Conservation (phyloP, 2,329 filamentous ascomycete species). For the Grosmannia clavigera region DNA sequence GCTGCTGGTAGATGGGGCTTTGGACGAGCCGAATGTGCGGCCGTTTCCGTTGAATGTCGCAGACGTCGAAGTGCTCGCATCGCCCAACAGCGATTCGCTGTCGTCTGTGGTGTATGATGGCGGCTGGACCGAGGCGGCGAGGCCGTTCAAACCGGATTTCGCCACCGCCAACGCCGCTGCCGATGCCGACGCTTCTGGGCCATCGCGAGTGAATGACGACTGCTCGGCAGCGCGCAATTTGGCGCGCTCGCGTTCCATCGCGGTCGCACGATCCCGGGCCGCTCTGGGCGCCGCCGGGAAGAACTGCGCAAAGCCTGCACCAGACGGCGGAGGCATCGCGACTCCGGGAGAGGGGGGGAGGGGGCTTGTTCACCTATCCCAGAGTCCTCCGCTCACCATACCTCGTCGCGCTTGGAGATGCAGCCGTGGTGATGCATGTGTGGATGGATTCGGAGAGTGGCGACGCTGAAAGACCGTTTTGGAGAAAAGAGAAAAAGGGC, state of each 20-base stretch:
- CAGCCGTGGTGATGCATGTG: conserved; percentile 24
- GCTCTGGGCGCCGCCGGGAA: conserved; percentile 67
- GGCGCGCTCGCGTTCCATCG: conserved; percentile 50
- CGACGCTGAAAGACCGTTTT: conserved; percentile 2
- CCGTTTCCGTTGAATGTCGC: not conserved
- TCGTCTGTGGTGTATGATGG: conserved; percentile 31
- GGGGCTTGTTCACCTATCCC: conserved; percentile 29
- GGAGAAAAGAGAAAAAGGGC: not conserved
- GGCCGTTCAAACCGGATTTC: not conserved
- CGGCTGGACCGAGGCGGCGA: not conserved
- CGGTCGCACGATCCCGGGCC: conserved; percentile 35
- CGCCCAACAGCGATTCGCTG: conserved; percentile 46
- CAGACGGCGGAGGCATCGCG: conserved; percentile 67
- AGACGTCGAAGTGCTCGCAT: conserved; percentile 19
- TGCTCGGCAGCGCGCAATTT: conserved; percentile 32
- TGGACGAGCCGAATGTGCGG: not conserved
- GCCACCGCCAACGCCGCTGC: not conserved
- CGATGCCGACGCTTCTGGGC: not conserved
- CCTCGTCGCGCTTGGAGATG: conserved; percentile 22
- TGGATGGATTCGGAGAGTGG: conserved; percentile 6
- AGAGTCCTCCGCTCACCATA: conserved; percentile 45
- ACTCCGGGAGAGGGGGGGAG: conserved; percentile 11
- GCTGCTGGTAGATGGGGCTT: conserved; percentile 15
- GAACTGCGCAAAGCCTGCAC: conserved; percentile 75
- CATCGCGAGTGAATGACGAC: conserved; percentile 20